phyloP scores from a whole-genome alignment of 306 rosid genomes.

The Biancaea sappan region DNA sequence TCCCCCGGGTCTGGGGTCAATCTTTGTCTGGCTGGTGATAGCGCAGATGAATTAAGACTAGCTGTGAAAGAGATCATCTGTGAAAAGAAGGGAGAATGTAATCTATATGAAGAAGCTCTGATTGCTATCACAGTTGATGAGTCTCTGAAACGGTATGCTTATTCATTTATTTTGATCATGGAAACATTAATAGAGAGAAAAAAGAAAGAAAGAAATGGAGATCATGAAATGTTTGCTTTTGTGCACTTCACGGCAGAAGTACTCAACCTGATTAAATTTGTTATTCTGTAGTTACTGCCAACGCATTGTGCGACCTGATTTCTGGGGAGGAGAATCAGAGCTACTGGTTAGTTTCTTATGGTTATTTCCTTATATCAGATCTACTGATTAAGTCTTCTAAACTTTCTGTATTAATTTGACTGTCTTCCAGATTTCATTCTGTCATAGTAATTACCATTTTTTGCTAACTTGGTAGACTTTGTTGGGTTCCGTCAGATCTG shows the following conservation, averaged over 20 bases:
- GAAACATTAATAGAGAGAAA: conserved; percentile 19
- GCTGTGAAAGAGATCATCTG: conserved; percentile 91
- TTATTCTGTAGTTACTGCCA: conserved; percentile 74
- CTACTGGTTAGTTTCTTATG: conserved; percentile 66
- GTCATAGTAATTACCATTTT: conserved; percentile 1
- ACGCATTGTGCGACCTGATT: conserved; percentile 74
- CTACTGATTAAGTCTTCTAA: not conserved
- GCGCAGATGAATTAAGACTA: conserved; percentile 82
- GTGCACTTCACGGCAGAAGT: not conserved
- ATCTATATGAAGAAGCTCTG: conserved; percentile 75
- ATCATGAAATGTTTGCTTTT: conserved; percentile 8
- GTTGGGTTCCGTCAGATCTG: not conserved
- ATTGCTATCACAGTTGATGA: conserved; percentile 88
- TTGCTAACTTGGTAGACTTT: not conserved
- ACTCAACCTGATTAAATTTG: conserved; percentile 23
- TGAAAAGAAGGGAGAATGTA: conserved; percentile 61
- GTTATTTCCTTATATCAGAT: conserved; percentile 16
- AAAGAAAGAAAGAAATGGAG: not conserved
- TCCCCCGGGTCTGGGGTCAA: not conserved
- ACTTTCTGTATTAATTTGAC: not conserved
- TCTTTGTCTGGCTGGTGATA: conserved; percentile 25
- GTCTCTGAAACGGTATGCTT: conserved; percentile 70
- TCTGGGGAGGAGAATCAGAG: conserved; percentile 99
- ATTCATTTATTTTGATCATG: not conserved
- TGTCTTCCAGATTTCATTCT: not conserved